A percentile compares a stretch with the other conserved stretches of the same genome.
Evolutionary conservation across 768 basidiomycete genomes (phyloP).

Genomic region (Termitomyces titanicus): DNA sequence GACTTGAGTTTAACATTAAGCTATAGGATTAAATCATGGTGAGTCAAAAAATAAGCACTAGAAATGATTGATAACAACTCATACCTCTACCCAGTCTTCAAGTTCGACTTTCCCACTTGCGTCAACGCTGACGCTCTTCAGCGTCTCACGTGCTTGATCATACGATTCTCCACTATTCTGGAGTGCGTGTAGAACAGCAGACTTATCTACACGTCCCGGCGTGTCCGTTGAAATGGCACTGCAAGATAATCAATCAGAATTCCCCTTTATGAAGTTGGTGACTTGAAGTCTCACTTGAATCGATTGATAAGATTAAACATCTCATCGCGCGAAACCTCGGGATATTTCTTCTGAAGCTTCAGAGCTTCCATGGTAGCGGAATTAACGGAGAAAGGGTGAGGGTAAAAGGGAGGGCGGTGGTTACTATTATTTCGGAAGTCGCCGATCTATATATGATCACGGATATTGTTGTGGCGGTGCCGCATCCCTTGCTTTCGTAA

Average conservation of each 20-base stretch:
- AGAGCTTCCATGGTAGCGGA: conserved; percentile 66
- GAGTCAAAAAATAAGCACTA: conserved; percentile 5
- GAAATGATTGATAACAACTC: conserved; percentile 22
- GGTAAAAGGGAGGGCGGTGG: background rate
- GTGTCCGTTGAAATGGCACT: conserved; percentile 77
- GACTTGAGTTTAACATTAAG: conserved; percentile 78
- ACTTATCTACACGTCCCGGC: conserved; percentile 81
- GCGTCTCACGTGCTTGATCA: conserved; percentile 82
- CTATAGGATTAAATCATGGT: conserved; percentile 29
- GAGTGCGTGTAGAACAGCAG: conserved; percentile 72
- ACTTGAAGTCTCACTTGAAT: conserved; percentile 76
- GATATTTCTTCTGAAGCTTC: conserved; percentile 87
- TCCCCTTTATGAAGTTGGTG: conserved; percentile 3
- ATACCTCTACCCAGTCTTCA: conserved; percentile 97
- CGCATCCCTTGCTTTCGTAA: background rate
- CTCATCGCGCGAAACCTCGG: conserved; percentile 88
- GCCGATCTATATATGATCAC: conserved; percentile 15
- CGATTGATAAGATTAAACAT: conserved; percentile 92
- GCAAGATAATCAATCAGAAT: conserved; percentile 12
- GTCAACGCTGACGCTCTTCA: conserved; percentile 93
- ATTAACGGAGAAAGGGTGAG: background rate
- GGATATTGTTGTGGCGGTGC: conserved; percentile 11
- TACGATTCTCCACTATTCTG: conserved; percentile 85
- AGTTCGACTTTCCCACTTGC: conserved; percentile 94
- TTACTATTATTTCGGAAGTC: conserved; percentile 14